Base-by-base conservation (phyloP, 2,329 filamentous ascomycete genomes). In the Beauveria sp. region DNA sequence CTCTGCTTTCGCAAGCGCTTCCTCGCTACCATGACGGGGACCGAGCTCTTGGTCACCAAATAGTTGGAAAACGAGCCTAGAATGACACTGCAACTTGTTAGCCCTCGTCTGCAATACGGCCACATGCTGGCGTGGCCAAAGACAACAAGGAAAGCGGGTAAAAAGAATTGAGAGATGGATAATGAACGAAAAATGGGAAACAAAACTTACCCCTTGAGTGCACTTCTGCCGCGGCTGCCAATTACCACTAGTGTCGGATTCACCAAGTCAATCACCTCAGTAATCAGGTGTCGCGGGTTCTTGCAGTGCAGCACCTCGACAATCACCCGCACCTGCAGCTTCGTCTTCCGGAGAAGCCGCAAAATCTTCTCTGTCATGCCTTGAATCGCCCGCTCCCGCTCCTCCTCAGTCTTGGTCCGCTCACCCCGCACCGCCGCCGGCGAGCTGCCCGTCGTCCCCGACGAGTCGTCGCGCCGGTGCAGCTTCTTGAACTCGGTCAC, bases 231-330 rank as follows among this genome's bases (percentile, higher is more conserved):
- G 68, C 95, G 84, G 65, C 92, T 96, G 55, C 95, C 95, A 63
- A 98, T 85, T 67, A 99, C 91, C 22, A 97, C 93, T 63, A 99
- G 79, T 1, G 93, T 98, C 5, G 95, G 95, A 66, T 89, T 90
- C 58, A 98, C 83, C 65, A 91, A 85, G 73, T 99, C 95, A 74
- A 99, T 98, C 77, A 97, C 92, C 78, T 98, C 95, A 0, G 92
- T 96, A 66, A 99, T 92, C 78, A 98, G 83, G 73, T 97, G 93
- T 74, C 95, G 93, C 4, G 95, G 92, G 70, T 90, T 97, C 81
- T 97, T 98, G 87, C 95, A 98, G 76, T 98, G 95, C 67, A 99
- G 88, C 31, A 98, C 93, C 75, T 99, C 95, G 40, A 99, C 88
- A 56, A 96, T 91, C 53, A 97, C 90, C 62, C 92, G 87, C 54